Base-by-base conservation (phyloP, 2,329 filamentous ascomycete species). In the Thielaviopsis cerberus region DNA sequence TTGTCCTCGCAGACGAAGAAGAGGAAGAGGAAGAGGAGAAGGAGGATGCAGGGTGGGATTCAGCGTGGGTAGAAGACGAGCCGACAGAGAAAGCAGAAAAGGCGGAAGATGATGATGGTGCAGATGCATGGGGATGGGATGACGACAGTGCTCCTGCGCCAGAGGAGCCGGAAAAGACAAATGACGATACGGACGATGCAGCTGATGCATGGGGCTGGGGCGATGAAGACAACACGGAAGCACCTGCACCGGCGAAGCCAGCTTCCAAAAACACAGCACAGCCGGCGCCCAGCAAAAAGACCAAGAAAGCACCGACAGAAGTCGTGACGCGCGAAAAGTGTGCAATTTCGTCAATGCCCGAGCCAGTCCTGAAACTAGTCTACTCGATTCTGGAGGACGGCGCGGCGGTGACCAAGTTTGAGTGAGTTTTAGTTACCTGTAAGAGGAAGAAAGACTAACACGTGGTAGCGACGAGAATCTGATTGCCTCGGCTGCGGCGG, bases 171-270 rank as follows among this genome's bases (percentile, higher is more conserved):
- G 53, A 63, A 4, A 37, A 62, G 20, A 62, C 62, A n/a, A 62
- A 64, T 1, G 67, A 68, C 0, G 71, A 73, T 0, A 73, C 72
- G 7, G 73, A 77, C 15, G 76, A 79, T 23, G 70, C 70, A 4
- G 76, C 73, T 15, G 86, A 88, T 61, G 87, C 87, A 27, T 92
- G 88, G 85, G 88, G 86, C 34, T 94, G 88, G 86, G 86, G 80
- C n/a, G 86, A 80, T 26, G 76, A 91, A 26, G 85, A 85, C 20
- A 65, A 64, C 23, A 60, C 71, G 61, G 66, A 66, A 57, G 41
- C 59, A 7, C 57, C 61, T 13, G 59, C 63, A 8, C 37, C 59
- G 48, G 23, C 55, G 13, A 23, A 62, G 53, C 54, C 57, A 61
- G n/a, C 53, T 59, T 34, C 26, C 58, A 30, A 61, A 65, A 48